Evolutionary conservation across 768 basidiomycete genomes (phyloP), one percentile per base, ranked within the genome.

Genomic region (Artomyces pyxidatus): DNA sequence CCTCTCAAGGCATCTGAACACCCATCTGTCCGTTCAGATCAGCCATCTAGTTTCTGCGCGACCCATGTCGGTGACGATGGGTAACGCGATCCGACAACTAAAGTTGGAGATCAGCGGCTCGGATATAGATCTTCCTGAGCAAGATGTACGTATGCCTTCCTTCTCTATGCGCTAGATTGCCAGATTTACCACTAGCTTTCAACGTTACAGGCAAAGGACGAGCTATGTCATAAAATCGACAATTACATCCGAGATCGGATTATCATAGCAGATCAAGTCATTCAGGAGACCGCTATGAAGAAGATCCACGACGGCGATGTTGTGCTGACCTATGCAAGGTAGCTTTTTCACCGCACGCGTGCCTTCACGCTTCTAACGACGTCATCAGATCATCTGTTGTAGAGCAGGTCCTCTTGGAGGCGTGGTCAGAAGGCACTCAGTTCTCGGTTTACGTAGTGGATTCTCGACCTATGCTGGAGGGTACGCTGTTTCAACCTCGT

Each of bases 221-320:
- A 73, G 3, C 70, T 99, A 5, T 86, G 87, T 59, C 71, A 75
- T 42, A 85, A 86, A 59, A 97, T 99, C 49, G 92, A 95, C 62
- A 80, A 83, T 49, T 99, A 95, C 63, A 88, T 98, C 61, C 83
- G 85, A 23, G 95, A 98, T 67, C 79, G 93, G 39, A 96, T 99
- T 58, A 83, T 89, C 53, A 75, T 89, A 39, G 96, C 96, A 3
- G 95, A 88, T 66, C 80, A 93, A 62, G 89, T 98, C 45, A 98
- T 99, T 42, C 83, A 89, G 61, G 82, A 87, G 52, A 78, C 84
- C 45, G 91, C 93, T 0, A 80, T 83, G 41, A 88, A 83, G 60
- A 98, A 98, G 71, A 97, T 99, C 61, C 89, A 90, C 58, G 82
- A 96, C 55, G 91, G 88, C 6, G 93, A 96, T 67, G 83, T 88